Conservation (phyloP, 2,329 filamentous ascomycete genomes). For the Simplicillium aogashimaense region DNA sequence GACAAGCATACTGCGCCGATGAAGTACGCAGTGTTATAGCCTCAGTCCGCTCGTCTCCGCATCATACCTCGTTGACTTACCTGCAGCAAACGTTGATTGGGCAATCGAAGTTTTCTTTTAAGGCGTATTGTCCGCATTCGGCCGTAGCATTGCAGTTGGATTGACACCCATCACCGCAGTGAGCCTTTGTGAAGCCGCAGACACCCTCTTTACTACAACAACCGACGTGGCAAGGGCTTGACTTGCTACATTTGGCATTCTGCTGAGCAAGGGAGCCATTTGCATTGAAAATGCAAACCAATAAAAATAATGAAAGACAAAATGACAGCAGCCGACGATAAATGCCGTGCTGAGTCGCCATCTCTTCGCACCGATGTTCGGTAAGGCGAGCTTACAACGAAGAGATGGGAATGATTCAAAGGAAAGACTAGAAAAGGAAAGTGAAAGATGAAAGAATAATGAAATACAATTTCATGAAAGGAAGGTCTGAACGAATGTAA, state of each 20-base stretch:
- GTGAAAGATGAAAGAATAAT: too few species aligned
- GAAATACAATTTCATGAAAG: too few species aligned
- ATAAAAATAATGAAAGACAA: not conserved
- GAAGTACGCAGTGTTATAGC: too few species aligned
- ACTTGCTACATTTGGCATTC: not conserved
- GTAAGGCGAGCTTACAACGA: too few species aligned
- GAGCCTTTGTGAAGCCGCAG: conserved; percentile 1
- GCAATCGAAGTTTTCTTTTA: conserved; percentile 1
- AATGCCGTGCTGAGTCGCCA: not conserved
- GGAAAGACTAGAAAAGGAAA: too few species aligned
- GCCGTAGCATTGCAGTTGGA: conserved; percentile 7
- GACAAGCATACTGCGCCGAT: too few species aligned
- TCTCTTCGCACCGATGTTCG: too few species aligned
- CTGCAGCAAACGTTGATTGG: conserved; percentile 8
- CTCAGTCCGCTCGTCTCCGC: too few species aligned
- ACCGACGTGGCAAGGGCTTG: conserved; percentile 1
- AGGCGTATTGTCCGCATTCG: conserved; percentile 8
- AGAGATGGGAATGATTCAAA: too few species aligned
- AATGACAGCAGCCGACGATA: not conserved
- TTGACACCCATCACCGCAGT: conserved; percentile 5
- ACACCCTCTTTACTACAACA: conserved; percentile 2
- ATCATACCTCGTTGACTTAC: too few species aligned
- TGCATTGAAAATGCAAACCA: not conserved
- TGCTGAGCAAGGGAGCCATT: not conserved
- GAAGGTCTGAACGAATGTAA: too few species aligned